Evolutionary conservation across 805 yeast genomes (phyloP).

Genomic region (Wickerhamomyces rabaulensis): DNA sequence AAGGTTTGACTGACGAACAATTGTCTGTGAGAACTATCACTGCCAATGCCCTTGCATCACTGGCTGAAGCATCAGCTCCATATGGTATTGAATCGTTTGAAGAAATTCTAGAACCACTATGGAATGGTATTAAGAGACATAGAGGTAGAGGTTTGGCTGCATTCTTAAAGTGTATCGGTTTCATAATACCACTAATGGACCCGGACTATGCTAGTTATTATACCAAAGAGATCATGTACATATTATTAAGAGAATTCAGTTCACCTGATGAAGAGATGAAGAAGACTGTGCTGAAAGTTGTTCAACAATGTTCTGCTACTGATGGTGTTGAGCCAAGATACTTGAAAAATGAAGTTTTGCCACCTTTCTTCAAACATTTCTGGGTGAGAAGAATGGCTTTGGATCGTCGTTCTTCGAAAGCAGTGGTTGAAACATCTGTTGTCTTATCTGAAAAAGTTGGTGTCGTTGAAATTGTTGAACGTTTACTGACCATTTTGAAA

Average conservation of each 20-base stretch:
- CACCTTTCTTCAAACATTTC: slow-evolving; percentile 61
- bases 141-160: slow-evolving; percentile 76
- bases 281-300: slow-evolving; percentile 60
- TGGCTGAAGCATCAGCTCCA: slow-evolving; percentile 81
- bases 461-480: slow-evolving; percentile 50
- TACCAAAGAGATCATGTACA: slow-evolving; percentile 64
- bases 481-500: slow-evolving; percentile 53
- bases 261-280: slow-evolving; percentile 90
- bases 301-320: slow-evolving; percentile 60
- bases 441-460: slow-evolving; percentile 67
- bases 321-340: slow-evolving; percentile 50
- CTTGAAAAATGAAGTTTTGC: slow-evolving; percentile 45
- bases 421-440: slow-evolving; percentile 70
- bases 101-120: slow-evolving; percentile 57
- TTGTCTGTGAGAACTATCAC: slow-evolving; percentile 61
- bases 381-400: slow-evolving; percentile 83
- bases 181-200: slow-evolving; percentile 80
- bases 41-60: slow-evolving; percentile 63
- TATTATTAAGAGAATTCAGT: slow-evolving; percentile 64
- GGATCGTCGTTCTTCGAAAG: slow-evolving; percentile 48
- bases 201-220: slow-evolving; percentile 76
- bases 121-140: slow-evolving; percentile 73
- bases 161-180: slow-evolving; percentile 72
- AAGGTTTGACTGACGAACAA: slow-evolving; percentile 62
- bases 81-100: slow-evolving; percentile 91